Percentiles rank a stretch among this genome's conserved stretches.
Evolutionary conservation across 108 stramenopile genomes (phyloP).

Genomic region (Pseudonitzschia delicatissima): DNA sequence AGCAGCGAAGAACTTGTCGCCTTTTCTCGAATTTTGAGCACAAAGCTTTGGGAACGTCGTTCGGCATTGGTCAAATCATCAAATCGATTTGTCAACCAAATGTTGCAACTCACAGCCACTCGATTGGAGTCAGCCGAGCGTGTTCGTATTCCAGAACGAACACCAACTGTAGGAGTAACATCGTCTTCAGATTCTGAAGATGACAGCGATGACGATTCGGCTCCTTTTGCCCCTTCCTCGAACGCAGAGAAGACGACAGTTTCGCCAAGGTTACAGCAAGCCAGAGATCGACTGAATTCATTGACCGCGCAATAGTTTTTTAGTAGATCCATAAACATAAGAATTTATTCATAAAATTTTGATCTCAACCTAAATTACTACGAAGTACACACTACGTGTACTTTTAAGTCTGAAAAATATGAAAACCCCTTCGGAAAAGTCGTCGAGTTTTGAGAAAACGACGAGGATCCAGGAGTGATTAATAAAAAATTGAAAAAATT

Average conservation of each 20-base stretch:
- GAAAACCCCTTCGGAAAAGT: no score
- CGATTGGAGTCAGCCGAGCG: constrained; percentile 48
- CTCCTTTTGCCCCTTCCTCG: background rate
- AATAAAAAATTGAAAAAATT: no score
- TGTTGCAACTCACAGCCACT: constrained; percentile 69
- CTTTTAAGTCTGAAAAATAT: no score
- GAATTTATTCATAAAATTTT: background rate
- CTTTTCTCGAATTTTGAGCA: constrained; percentile 56
- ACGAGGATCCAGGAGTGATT: no score
- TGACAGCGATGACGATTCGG: background rate
- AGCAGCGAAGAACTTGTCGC: constrained; percentile 54
- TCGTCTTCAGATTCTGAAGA: background rate
- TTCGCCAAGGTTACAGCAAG: constrained; percentile 7
- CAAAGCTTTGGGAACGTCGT: constrained; percentile 73
- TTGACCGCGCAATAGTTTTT: background rate
- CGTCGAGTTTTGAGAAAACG: no score
- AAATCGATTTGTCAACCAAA: constrained; percentile 59
- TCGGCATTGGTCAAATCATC: constrained; percentile 60
- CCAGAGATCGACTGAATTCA: constrained; percentile 11
- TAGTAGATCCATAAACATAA: background rate
- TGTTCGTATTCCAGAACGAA: constrained; percentile 7
- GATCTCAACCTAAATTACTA: background rate
- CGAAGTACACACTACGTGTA: no score
- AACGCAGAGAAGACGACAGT: background rate
- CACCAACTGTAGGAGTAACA: constrained; percentile 2